Evolutionary conservation across 1,139 yeast genomes (phyloP).

Genomic region (Barnettozyma hawaiiensis): DNA sequence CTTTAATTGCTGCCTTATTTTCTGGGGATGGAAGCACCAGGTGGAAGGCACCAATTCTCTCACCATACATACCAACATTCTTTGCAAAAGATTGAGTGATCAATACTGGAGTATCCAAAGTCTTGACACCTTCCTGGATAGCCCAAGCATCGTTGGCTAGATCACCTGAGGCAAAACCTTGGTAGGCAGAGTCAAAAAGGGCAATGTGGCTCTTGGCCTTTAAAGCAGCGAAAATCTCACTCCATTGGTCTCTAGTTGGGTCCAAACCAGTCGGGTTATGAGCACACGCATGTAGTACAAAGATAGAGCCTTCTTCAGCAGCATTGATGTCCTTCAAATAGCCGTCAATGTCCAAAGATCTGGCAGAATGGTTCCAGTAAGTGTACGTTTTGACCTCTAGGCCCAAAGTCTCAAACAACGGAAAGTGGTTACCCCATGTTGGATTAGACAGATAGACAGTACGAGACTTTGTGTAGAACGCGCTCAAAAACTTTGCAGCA

Average conservation of each 20-base stretch:
- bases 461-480: constrained; percentile 37
- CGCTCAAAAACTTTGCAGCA: constrained; percentile 68
- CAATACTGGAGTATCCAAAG: constrained; percentile 45
- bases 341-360: constrained; percentile 63
- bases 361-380: constrained; percentile 66
- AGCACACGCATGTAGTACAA: constrained; percentile 90
- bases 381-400: constrained; percentile 65
- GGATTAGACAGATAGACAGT: constrained; percentile 77
- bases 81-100: constrained; percentile 97
- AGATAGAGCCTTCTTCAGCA: constrained; percentile 76
- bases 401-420: constrained; percentile 68
- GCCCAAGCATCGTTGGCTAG: constrained; percentile 82
- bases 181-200: constrained; percentile 92
- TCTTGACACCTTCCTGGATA: constrained; percentile 71
- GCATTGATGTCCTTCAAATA: constrained; percentile 56
- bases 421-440: constrained; percentile 95
- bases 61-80: constrained; percentile 97
- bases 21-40: constrained; percentile 45
- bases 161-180: constrained; percentile 93
- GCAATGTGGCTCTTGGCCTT: constrained; percentile 64
- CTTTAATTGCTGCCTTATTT: constrained; percentile 46
- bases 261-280: constrained; percentile 98
- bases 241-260: constrained; percentile 85
- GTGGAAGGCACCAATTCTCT: constrained; percentile 93
- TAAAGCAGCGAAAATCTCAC: constrained; percentile 55